phyloP scores from a whole-genome alignment of 2,329 filamentous ascomycete species.

The Diplodia scrobiculata region DNA sequence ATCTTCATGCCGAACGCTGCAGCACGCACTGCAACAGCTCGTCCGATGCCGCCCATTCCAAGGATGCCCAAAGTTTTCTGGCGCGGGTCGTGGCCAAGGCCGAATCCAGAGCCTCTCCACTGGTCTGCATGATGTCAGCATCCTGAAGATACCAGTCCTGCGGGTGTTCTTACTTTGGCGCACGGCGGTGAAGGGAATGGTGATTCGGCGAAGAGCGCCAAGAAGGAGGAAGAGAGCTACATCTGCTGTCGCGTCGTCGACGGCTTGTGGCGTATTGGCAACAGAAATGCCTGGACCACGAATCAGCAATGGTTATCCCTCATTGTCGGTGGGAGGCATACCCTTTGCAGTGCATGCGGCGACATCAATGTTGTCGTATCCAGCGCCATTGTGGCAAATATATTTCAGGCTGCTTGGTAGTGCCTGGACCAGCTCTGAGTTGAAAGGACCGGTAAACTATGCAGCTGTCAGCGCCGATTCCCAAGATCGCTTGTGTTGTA shows the following conservation, averaged over 20 bases:
- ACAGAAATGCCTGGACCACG: constrained; percentile 45
- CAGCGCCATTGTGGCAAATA: constrained; percentile 54
- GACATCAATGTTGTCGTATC: constrained; percentile 64
- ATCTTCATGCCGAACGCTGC: constrained; percentile 60
- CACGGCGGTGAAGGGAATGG: constrained; percentile 51
- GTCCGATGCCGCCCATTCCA: constrained; percentile 63
- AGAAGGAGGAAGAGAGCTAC: constrained; percentile 56
- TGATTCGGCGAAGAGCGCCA: constrained; percentile 55
- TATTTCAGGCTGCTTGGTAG: constrained; percentile 50
- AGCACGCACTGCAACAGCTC: constrained; percentile 53
- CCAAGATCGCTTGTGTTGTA: too few species aligned
- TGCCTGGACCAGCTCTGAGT: constrained; percentile 48
- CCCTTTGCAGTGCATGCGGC: constrained; percentile 52
- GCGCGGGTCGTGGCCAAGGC: constrained; percentile 57
- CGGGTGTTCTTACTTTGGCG: constrained; percentile 43
- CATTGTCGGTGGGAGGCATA: background rate
- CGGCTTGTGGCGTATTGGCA: constrained; percentile 53
- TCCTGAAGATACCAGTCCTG: background rate
- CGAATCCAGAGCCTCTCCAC: constrained; percentile 45
- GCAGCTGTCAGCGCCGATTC: background rate
- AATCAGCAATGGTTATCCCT: background rate
- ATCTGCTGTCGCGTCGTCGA: constrained; percentile 56
- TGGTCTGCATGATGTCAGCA: constrained; percentile 34
- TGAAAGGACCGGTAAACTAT: constrained; percentile 50
- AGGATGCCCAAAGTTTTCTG: constrained; percentile 59